Percentiles rank a stretch among this genome's conserved stretches.
Evolutionary conservation across 768 basidiomycete species (phyloP).

Genomic region (Rhizopogon rudus): DNA sequence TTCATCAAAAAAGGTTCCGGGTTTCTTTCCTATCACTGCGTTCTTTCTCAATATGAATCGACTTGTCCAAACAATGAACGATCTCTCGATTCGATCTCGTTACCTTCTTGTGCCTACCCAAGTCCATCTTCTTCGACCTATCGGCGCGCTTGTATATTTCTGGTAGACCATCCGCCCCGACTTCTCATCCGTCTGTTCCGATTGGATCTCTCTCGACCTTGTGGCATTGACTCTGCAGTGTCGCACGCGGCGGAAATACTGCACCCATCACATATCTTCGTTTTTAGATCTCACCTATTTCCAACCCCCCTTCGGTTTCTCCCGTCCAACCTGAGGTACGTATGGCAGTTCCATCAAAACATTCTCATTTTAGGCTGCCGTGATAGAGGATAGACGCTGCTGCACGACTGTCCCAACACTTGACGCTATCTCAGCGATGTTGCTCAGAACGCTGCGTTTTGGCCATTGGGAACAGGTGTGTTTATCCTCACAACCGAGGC

Average conservation of each 20-base stretch:
- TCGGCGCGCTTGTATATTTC: conserved; percentile 36
- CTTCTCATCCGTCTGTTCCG: conserved; percentile 35
- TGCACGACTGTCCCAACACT: not conserved
- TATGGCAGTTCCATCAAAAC: conserved; percentile 21
- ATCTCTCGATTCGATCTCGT: conserved; percentile 15
- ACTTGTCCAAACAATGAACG: conserved; percentile 25
- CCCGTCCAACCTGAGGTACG: conserved; percentile 28
- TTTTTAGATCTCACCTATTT: conserved; percentile 39
- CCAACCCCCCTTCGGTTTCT: conserved; percentile 18
- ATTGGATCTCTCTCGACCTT: conserved; percentile 40
- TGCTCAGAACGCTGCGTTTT: not conserved
- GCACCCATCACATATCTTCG: conserved; percentile 37
- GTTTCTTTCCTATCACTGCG: conserved; percentile 24
- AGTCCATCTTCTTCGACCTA: conserved; percentile 28
- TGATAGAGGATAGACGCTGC: conserved; percentile 8
- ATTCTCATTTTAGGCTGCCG: conserved; percentile 12
- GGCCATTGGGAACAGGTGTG: not conserved
- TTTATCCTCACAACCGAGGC: too few relatives aligned
- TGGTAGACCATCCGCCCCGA: conserved; percentile 41
- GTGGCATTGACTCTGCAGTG: conserved; percentile 27
- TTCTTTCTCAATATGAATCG: conserved; percentile 12
- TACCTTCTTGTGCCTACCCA: conserved; percentile 26
- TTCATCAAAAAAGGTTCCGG: conserved; percentile 23
- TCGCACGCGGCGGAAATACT: conserved; percentile 30
- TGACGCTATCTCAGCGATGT: not conserved